Evolutionary conservation across 495 filamentous ascomycete species (phyloP).

Genomic region (Friedmanniomyces simplex): DNA sequence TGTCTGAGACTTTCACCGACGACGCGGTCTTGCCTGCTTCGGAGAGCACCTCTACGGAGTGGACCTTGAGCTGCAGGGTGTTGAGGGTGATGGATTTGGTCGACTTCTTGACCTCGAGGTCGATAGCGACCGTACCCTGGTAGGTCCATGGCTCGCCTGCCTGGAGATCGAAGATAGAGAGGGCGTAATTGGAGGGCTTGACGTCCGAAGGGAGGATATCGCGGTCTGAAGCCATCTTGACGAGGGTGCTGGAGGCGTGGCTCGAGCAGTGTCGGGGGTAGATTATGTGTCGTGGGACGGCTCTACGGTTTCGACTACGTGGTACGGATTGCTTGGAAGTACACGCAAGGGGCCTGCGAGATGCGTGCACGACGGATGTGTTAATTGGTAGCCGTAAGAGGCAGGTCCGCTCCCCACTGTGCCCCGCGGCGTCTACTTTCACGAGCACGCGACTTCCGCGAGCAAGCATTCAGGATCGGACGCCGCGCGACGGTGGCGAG

Average conservation of each 20-base stretch:
- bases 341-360: not conserved
- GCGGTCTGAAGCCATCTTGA: slow-evolving; percentile 23
- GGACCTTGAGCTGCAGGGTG: slow-evolving; percentile 51
- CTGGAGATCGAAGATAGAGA: slow-evolving; percentile 72
- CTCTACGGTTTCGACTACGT: not conserved
- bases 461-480: not conserved
- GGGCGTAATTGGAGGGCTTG: slow-evolving; percentile 75
- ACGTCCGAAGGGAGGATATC: slow-evolving; percentile 34
- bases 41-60: slow-evolving; percentile 38
- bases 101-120: slow-evolving; percentile 48
- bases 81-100: slow-evolving; percentile 69
- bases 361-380: not conserved
- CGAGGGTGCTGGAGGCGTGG: slow-evolving; percentile 15
- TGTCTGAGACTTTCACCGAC: slow-evolving; percentile 48
- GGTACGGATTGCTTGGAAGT: not conserved
- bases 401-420: not conserved
- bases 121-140: slow-evolving; percentile 63
- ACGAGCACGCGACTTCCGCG: not conserved
- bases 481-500: not conserved
- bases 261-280: slow-evolving; percentile 12
- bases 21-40: slow-evolving; percentile 40
- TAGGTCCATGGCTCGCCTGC: slow-evolving; percentile 64
- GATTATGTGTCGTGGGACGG: not conserved
- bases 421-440: not conserved
- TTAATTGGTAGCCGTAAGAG: not conserved